These are phyloP conservation scores for Arthrobotrys conoides DNA, from an alignment of 2,329 filamentous ascomycete genomes.

Conservation along the genomic window DNA sequence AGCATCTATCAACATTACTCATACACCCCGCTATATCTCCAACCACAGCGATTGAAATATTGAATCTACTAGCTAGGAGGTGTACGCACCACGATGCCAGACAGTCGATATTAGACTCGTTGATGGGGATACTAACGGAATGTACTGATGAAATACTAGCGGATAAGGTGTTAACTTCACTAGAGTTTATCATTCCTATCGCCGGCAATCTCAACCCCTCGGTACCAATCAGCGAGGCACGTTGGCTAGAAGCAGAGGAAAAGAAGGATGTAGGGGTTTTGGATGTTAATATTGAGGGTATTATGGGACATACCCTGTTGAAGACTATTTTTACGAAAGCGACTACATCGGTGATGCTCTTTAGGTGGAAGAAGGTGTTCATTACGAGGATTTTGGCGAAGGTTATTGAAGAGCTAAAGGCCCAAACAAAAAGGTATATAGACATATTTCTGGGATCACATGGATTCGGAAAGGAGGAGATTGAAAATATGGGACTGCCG, in stretches of 20 bases:
- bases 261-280: background rate
- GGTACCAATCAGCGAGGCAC: background rate
- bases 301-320: background rate
- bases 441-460: constrained; percentile 16
- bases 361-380: background rate
- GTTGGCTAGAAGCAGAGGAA: constrained; percentile 7
- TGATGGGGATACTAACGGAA: constrained; percentile 1
- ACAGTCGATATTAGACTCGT: constrained; percentile 3
- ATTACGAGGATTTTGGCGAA: background rate
- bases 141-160: background rate
- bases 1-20: constrained; percentile 14
- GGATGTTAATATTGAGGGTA: background rate
- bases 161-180: background rate
- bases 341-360: too few relatives aligned
- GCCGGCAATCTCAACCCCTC: constrained; percentile 29
- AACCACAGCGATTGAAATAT: background rate
- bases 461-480: background rate
- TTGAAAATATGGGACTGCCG: background rate
- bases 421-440: constrained; percentile 16
- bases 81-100: constrained; percentile 21
- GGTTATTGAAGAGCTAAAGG: constrained; percentile 19
- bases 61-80: background rate
- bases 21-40: background rate
- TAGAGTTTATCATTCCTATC: constrained; percentile 17
- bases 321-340: background rate